A percentile compares a stretch with the other conserved stretches of the same genome.
These are phyloP conservation scores for Serendipita indica DNA, from an alignment of 768 basidiomycete species.

Conservation along the genomic window DNA sequence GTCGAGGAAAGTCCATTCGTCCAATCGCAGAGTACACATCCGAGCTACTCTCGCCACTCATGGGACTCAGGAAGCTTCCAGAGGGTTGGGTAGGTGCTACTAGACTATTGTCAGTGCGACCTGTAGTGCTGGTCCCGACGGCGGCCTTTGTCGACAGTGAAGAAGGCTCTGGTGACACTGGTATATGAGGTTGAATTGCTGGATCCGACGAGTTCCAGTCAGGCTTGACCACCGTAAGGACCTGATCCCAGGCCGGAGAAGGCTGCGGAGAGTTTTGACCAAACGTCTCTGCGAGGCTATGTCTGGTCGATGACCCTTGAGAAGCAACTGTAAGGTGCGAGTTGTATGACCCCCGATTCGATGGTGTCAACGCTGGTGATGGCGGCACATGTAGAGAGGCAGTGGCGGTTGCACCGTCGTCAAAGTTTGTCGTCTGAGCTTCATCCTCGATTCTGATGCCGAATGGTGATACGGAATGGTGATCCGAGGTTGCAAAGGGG, in stretches of 20 bases:
- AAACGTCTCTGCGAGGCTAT: neutral
- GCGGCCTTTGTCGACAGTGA: neutral
- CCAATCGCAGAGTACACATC: conserved; percentile 7
- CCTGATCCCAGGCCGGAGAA: neutral
- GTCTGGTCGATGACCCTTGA: neutral
- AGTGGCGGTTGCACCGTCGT: neutral
- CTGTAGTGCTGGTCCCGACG: neutral
- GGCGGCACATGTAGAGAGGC: neutral
- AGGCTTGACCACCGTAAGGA: neutral
- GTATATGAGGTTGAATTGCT: too few relatives aligned
- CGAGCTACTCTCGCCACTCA: conserved; percentile 3
- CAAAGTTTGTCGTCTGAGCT: neutral
- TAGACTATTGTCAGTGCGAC: neutral
- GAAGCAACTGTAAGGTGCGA: neutral
- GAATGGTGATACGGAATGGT: neutral
- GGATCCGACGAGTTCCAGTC: neutral
- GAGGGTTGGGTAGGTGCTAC: neutral
- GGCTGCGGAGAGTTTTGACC: neutral
- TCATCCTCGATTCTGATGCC: too few relatives aligned
- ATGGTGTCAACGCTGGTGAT: neutral
- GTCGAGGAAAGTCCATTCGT: neutral
- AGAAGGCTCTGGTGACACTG: neutral
- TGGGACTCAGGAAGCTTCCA: neutral
- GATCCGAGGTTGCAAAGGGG: neutral
- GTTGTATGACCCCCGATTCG: neutral